Percentiles rank a stretch among this genome's conserved stretches.
phyloP scores from a whole-genome alignment of 768 basidiomycete species.

The Mycena vulgaris region DNA sequence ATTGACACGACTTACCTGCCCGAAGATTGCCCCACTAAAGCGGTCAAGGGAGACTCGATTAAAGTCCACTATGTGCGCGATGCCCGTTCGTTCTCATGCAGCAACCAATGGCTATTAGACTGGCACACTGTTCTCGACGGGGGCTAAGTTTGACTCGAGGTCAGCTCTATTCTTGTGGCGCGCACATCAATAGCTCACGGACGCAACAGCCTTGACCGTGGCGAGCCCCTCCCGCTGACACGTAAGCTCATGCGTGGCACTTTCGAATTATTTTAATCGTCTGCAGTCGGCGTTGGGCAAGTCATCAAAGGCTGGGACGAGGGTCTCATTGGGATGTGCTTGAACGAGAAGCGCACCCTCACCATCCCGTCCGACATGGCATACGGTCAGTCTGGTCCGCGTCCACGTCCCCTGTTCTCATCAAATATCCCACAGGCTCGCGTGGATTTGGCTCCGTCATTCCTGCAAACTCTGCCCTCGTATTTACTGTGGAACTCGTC shows the following conservation, averaged over 20 bases:
- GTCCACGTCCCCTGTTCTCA: background rate
- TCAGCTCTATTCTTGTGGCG: constrained; percentile 40
- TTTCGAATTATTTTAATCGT: background rate
- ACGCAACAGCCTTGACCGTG: constrained; percentile 75
- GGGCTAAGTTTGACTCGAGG: constrained; percentile 94
- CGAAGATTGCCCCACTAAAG: constrained; percentile 67
- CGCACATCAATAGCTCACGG: background rate
- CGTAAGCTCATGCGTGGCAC: constrained; percentile 61
- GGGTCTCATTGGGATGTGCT: constrained; percentile 88
- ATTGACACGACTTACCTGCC: constrained; percentile 77
- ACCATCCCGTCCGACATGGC: constrained; percentile 87
- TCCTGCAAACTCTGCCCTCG: constrained; percentile 82
- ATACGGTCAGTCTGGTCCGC: constrained; percentile 74
- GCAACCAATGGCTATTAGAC: constrained; percentile 62
- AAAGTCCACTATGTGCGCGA: constrained; percentile 82
- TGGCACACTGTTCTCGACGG: constrained; percentile 82
- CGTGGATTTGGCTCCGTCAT: constrained; percentile 86
- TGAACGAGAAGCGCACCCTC: constrained; percentile 89
- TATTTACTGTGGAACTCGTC: constrained; percentile 91
- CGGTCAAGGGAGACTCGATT: constrained; percentile 74
- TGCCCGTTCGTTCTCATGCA: background rate
- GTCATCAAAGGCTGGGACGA: constrained; percentile 92
- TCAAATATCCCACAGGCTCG: constrained; percentile 60
- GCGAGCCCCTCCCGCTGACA: constrained; percentile 81
- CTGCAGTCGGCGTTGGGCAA: constrained; percentile 81